Conservation (phyloP, 2,329 filamentous ascomycete genomes). For the Paradendryphiella salina region DNA sequence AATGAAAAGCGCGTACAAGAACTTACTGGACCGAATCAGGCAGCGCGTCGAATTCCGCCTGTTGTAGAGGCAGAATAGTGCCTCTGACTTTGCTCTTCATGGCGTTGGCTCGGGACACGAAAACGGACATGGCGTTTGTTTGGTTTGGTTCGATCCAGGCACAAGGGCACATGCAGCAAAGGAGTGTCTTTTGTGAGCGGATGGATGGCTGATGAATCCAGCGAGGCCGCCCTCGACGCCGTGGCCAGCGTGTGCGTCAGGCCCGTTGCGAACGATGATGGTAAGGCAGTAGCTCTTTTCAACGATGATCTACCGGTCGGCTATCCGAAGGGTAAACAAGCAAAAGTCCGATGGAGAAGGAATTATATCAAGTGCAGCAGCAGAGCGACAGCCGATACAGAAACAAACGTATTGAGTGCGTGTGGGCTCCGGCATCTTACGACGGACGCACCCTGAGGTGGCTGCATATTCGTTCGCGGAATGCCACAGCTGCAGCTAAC, state of each 20-base stretch:
- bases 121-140: constrained; percentile 16
- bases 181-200: neutral
- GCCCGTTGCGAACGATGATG: constrained; percentile 12
- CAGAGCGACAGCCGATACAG: constrained; percentile 8
- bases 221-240: constrained; percentile 12
- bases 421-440: constrained; percentile 16
- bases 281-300: constrained; percentile 2
- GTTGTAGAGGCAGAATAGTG: constrained; percentile 32
- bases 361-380: constrained; percentile 9
- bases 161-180: constrained; percentile 5
- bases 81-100: constrained; percentile 37
- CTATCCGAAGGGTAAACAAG: constrained; percentile 12
- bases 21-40: constrained; percentile 52
- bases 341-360: constrained; percentile 7
- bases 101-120: constrained; percentile 20
- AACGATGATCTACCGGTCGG: constrained; percentile 16
- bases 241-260: constrained; percentile 18
- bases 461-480: constrained; percentile 28
- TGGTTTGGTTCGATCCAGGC: constrained; percentile 6
- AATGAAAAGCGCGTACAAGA: constrained; percentile 15
- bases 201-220: constrained; percentile 10
- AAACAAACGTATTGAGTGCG: constrained; percentile 6
- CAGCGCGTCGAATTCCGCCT: constrained; percentile 49
- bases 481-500: constrained; percentile 28
- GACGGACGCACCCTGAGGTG: constrained; percentile 15